phyloP scores from a whole-genome alignment of 441 rosid species.

The Populus hybrid region DNA sequence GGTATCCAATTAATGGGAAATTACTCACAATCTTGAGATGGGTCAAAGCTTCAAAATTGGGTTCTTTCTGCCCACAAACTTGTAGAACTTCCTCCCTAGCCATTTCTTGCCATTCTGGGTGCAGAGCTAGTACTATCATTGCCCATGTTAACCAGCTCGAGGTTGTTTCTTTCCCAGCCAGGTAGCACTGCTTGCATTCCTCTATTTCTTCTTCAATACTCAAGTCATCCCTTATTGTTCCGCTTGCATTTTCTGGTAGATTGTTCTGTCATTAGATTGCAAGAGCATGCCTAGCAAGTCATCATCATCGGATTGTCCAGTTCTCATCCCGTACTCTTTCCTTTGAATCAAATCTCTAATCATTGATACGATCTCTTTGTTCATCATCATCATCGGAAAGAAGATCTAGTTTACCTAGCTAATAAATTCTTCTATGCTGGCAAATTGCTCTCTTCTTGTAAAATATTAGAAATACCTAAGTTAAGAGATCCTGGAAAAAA shows the following conservation, averaged over 20 bases:
- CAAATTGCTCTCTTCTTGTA: no score
- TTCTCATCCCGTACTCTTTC: slow-evolving; percentile 33
- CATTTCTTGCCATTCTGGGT: slow-evolving; percentile 55
- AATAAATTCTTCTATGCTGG: not conserved
- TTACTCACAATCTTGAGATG: slow-evolving; percentile 41
- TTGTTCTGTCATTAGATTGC: slow-evolving; percentile 25
- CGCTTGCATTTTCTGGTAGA: slow-evolving; percentile 18
- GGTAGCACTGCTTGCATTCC: slow-evolving; percentile 49
- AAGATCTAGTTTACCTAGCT: no score
- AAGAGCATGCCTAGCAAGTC: slow-evolving; percentile 47
- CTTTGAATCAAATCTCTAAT: slow-evolving; percentile 35
- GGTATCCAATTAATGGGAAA: not conserved
- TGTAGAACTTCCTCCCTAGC: slow-evolving; percentile 45
- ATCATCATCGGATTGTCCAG: slow-evolving; percentile 26
- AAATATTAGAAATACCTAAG: no score
- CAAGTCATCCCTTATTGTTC: slow-evolving; percentile 16
- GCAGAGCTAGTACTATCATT: slow-evolving; percentile 42
- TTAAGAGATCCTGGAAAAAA: no score
- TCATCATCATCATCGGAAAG: not conserved
- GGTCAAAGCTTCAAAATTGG: slow-evolving; percentile 34
- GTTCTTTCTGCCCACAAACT: slow-evolving; percentile 32
- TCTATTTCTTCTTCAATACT: slow-evolving; percentile 44
- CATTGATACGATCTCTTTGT: slow-evolving; percentile 30
- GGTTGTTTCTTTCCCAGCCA: slow-evolving; percentile 59
- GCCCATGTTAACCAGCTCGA: slow-evolving; percentile 47